phyloP scores from a whole-genome alignment of 345 rosid species.

The Populus nigra region DNA sequence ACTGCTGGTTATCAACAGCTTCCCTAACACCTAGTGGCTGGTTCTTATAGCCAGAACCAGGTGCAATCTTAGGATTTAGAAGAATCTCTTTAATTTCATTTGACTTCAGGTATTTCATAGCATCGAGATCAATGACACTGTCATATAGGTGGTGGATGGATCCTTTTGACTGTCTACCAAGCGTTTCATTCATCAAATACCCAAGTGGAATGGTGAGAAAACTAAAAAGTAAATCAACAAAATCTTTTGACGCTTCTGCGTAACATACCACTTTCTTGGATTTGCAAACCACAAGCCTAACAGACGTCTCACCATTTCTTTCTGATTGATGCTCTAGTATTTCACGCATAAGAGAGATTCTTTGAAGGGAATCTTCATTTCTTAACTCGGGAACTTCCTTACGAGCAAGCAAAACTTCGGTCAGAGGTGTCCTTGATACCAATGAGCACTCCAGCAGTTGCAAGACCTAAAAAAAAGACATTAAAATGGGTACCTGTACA shows the following conservation, averaged over 20 bases:
- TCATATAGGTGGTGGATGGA: constrained; percentile 14
- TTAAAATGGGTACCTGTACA: neutral
- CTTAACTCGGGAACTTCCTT: neutral
- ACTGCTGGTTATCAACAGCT: neutral
- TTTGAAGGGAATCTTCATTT: neutral
- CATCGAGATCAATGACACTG: constrained; percentile 11
- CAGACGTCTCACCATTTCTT: neutral
- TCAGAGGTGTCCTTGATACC: constrained; percentile 16
- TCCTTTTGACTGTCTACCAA: neutral
- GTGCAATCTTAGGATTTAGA: constrained; percentile 17
- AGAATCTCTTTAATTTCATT: constrained; percentile 3
- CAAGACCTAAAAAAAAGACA: constrained; percentile 23
- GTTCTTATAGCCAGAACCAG: constrained; percentile 2
- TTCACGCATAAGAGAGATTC: neutral
- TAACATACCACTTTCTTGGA: constrained; percentile 17
- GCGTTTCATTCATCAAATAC: constrained; percentile 9
- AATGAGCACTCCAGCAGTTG: constrained; percentile 17
- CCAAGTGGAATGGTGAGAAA: constrained; percentile 36
- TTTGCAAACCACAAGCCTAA: constrained; percentile 24
- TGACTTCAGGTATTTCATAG: constrained; percentile 8
- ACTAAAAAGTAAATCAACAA: constrained; percentile 30
- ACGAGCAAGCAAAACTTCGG: constrained; percentile 12
- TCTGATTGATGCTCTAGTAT: neutral
- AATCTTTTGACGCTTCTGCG: constrained; percentile 27
- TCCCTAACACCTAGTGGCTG: constrained; percentile 13